These are phyloP conservation scores for Sarcodon aspratus DNA, from an alignment of 768 basidiomycete genomes.

Conservation along the genomic window DNA sequence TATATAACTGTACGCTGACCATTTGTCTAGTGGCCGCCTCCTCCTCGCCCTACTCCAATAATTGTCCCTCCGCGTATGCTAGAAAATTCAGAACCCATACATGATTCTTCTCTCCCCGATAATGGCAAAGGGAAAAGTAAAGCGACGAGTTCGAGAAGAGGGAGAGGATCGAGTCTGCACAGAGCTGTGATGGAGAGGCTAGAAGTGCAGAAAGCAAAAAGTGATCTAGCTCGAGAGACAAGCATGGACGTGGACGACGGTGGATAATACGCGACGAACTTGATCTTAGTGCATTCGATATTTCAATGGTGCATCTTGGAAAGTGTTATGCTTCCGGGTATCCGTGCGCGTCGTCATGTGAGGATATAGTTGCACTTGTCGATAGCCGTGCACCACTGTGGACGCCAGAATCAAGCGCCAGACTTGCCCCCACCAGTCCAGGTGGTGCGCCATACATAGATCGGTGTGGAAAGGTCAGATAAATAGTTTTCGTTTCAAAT, in stretches of 20 bases:
- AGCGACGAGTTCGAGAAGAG: conserved; percentile 13
- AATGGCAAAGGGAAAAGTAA: conserved; percentile 14
- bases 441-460: too few species aligned
- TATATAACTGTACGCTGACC: neutral
- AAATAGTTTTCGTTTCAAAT: too few species aligned
- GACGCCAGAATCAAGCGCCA: too few species aligned
- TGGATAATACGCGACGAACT: neutral
- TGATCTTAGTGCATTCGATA: too few species aligned
- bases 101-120: conserved; percentile 5
- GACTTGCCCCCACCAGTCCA: too few species aligned
- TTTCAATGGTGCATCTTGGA: too few species aligned
- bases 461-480: too few species aligned
- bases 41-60: conserved; percentile 66
- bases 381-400: too few species aligned
- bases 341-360: too few species aligned
- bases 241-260: neutral
- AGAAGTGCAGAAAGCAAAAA: conserved; percentile 64
- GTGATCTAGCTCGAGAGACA: conserved; percentile 23
- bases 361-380: too few species aligned
- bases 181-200: conserved; percentile 64
- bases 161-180: conserved; percentile 51
- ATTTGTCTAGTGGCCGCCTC: conserved; percentile 63
- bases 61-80: conserved; percentile 65
- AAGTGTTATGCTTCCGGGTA: too few species aligned
- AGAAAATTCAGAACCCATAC: conserved; percentile 5